Evolutionary conservation across 306 rosid species (phyloP).

Genomic region (Prunus kanzakura): DNA sequence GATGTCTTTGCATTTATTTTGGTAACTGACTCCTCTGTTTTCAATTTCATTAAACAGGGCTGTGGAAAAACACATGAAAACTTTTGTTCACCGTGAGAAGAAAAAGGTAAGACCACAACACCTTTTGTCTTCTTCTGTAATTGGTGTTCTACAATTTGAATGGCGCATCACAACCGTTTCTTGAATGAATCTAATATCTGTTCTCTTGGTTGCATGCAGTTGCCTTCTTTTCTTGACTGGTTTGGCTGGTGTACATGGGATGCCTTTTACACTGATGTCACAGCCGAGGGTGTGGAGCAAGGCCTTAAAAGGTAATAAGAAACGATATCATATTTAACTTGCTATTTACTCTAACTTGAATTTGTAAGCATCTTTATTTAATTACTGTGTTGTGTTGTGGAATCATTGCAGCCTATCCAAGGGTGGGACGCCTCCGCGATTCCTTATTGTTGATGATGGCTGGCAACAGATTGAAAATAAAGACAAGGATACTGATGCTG

Average conservation of each 20-base stretch:
- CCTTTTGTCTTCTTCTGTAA: background rate
- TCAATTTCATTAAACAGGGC: slow-evolving; percentile 47
- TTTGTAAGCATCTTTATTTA: background rate
- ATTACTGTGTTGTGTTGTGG: slow-evolving; percentile 19
- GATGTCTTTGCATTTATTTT: background rate
- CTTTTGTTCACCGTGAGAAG: slow-evolving; percentile 88
- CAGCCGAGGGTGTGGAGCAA: slow-evolving; percentile 85
- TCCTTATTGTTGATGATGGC: slow-evolving; percentile 93
- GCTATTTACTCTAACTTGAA: background rate
- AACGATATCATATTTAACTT: background rate
- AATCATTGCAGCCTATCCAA: slow-evolving; percentile 58
- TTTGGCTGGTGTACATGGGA: slow-evolving; percentile 99
- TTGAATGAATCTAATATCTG: slow-evolving; percentile 20
- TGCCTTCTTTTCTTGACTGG: slow-evolving; percentile 86
- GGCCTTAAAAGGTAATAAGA: slow-evolving; percentile 75
- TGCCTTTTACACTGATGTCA: slow-evolving; percentile 95
- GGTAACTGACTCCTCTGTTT: slow-evolving; percentile 11
- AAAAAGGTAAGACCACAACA: slow-evolving; percentile 51
- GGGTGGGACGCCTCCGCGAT: slow-evolving; percentile 88
- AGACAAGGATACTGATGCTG: slow-evolving; percentile 46
- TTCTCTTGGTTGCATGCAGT: slow-evolving; percentile 41
- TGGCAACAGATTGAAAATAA: slow-evolving; percentile 96
- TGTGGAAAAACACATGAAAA: slow-evolving; percentile 77
- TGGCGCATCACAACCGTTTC: background rate
- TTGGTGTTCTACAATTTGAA: background rate